Base-by-base conservation (phyloP, 345 rosid species). In the Hibiscus tridactylites region DNA sequence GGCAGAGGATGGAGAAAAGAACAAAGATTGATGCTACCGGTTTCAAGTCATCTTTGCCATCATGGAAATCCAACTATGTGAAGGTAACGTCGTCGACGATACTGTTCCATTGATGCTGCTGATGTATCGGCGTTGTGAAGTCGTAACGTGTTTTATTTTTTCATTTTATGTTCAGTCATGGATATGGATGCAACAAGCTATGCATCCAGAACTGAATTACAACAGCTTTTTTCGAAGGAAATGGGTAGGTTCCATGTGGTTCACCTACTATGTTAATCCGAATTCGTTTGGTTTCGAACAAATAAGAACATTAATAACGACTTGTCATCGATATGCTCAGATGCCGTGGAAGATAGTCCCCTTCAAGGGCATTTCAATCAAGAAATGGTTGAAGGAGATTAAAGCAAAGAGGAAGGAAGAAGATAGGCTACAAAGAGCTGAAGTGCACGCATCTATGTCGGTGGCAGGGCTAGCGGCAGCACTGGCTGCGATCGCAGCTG, bases 131-230 rank as follows among this genome's bases (percentile, higher is more conserved):
- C 8, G 0, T 12, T 24, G 60, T 56, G 60, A 56, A 56, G 60
- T 56, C 29, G 4, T 21, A 17, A 58, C 61, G 9, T 26, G 33
- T 16, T 57, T 47, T 7, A 11, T 44, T 49, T 63, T 5, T 59
- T 54, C 13, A 44, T 53, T 15, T 24, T 17, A 9, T 70, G 19
- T 79, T 74, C 85, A 95, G 99, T 91, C 99, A 65, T 95, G 99
- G 97, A 88, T 95, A 80, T 91, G 93, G 96, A 94, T 94, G 99
- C 99, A 94, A 73, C 99, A 94, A 85, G 96, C 96, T 11, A 88
- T 94, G 96, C 99, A 94, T 75, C 97, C 97, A 19, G 97, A 94
- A 71, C 61, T 94, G 76, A 89, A 91, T 73, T 94, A 94, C 82
- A 84, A 72, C 81, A 86, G 89, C 79, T 88, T 85, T 65, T 88